A percentile compares a stretch with the other conserved stretches of the same genome.
Evolutionary conservation across 306 rosid species (phyloP).

Genomic region (Trifolium subterraneum): DNA sequence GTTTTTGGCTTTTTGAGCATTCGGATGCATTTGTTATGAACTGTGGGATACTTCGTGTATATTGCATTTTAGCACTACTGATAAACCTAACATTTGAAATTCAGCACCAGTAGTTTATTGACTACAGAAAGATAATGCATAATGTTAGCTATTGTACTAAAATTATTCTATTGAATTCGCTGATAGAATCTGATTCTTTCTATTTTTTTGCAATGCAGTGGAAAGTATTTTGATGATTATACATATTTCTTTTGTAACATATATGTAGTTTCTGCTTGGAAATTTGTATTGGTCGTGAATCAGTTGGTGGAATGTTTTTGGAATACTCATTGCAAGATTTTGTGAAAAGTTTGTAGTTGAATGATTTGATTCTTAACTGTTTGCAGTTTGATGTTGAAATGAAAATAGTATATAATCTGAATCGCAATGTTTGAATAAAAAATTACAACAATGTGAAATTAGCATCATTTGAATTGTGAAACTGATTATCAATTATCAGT

Average conservation of each 20-base stretch:
- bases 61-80: background rate
- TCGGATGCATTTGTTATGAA: conserved; percentile 2
- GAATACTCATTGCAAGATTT: background rate
- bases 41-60: background rate
- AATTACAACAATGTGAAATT: conserved; percentile 9
- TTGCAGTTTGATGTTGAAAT: conserved; percentile 13
- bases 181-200: conserved; percentile 17
- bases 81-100: conserved; percentile 27
- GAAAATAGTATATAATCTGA: conserved; percentile 32
- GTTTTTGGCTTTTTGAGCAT: conserved; percentile 7
- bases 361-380: conserved; percentile 26
- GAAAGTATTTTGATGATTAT: no score
- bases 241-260: background rate
- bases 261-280: conserved; percentile 18
- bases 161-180: conserved; percentile 25
- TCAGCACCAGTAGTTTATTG: conserved; percentile 3
- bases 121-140: conserved; percentile 1
- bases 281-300: background rate
- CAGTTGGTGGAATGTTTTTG: background rate
- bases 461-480: no score
- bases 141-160: conserved; percentile 3
- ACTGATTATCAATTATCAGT: conserved; percentile 7
- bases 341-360: conserved; percentile 24
- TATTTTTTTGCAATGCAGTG: no score
- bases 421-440: conserved; percentile 1